Evolutionary conservation across 164 flowering plant species (phyloP).

Genomic region (Hamamelis virginiana): DNA sequence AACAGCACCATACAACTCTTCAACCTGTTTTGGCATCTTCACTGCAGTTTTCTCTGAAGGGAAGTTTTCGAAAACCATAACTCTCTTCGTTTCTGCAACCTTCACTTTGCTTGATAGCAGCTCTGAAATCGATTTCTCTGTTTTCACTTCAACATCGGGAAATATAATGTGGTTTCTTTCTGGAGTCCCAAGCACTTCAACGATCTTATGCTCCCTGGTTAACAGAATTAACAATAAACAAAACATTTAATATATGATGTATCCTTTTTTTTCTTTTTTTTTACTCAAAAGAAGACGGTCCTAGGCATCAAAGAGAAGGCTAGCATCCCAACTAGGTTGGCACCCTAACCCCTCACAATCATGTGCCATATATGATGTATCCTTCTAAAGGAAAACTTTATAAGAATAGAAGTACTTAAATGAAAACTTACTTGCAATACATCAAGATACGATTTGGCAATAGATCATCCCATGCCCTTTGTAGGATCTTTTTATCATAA

Average conservation of each 20-base stretch:
- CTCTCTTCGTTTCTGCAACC: slow-evolving; percentile 22
- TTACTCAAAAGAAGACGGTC: no score
- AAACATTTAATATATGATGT: not conserved
- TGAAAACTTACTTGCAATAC: slow-evolving; percentile 61
- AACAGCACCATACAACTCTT: not conserved
- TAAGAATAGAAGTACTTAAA: not conserved
- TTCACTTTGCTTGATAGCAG: slow-evolving; percentile 15
- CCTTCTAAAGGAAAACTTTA: not conserved
- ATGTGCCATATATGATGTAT: not conserved
- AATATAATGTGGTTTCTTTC: slow-evolving; percentile 54
- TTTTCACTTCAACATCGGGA: slow-evolving; percentile 33
- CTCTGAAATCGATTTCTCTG: slow-evolving; percentile 12
- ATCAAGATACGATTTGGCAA: slow-evolving; percentile 60
- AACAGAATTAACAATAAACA: slow-evolving; percentile 4
- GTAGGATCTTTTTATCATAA: slow-evolving; percentile 15
- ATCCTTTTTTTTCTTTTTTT: no score
- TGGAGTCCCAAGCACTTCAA: slow-evolving; percentile 47
- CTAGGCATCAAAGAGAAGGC: no score
- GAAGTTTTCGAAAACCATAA: slow-evolving; percentile 12
- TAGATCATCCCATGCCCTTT: slow-evolving; percentile 70
- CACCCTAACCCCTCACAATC: no score
- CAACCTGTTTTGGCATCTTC: slow-evolving; percentile 14
- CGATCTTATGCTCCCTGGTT: slow-evolving; percentile 61
- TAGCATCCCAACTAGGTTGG: no score
- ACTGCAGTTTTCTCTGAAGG: slow-evolving; percentile 7